These are phyloP conservation scores for Umbilicus rupestris DNA, from an alignment of 164 flowering plant species.

Conservation along the genomic window DNA sequence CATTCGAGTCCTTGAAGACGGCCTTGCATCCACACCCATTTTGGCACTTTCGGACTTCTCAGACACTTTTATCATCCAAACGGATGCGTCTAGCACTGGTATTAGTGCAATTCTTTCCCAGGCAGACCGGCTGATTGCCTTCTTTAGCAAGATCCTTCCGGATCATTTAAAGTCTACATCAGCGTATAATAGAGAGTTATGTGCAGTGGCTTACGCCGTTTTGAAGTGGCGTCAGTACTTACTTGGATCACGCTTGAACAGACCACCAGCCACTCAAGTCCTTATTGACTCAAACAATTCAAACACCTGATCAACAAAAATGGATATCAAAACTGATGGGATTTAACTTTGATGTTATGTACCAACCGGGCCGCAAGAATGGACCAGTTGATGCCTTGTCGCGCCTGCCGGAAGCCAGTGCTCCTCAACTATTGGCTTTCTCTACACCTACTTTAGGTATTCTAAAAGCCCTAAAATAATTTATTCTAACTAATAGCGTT, in stretches of 20 bases:
- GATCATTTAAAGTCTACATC: too few species aligned
- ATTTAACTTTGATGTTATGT: neutral
- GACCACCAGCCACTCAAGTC: neutral
- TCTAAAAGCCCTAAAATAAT: too few species aligned
- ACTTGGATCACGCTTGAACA: neutral
- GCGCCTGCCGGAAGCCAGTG: neutral
- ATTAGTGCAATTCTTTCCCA: neutral
- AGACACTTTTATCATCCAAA: neutral
- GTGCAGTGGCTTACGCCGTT: neutral
- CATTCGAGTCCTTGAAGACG: neutral
- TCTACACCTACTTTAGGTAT: too few species aligned
- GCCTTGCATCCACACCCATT: neutral
- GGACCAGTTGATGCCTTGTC: neutral
- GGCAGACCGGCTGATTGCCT: too few species aligned
- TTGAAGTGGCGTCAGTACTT: neutral
- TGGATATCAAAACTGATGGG: neutral
- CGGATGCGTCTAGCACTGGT: neutral
- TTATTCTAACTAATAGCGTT: too few species aligned
- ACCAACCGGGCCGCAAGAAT: neutral
- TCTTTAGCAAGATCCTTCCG: neutral
- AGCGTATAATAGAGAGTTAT: neutral
- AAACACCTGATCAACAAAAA: neutral
- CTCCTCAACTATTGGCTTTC: too few species aligned
- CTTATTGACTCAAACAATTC: neutral
- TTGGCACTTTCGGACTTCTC: neutral